Conservation (phyloP, 2,329 filamentous ascomycete genomes). For the Colletotrichum nymphaeae region DNA sequence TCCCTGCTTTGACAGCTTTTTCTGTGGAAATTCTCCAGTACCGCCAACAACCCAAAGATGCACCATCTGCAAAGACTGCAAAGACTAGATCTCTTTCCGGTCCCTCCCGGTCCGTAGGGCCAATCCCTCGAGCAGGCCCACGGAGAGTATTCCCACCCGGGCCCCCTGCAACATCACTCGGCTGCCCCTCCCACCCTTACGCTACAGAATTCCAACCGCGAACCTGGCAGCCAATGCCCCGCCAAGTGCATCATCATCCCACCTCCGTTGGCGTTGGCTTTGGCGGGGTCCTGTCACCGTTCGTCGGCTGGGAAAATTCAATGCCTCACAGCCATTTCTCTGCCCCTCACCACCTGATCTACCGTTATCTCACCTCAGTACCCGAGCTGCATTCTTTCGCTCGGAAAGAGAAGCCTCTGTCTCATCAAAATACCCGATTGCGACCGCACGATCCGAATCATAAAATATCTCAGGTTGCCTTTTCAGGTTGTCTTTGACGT, state of each 20-base stretch:
- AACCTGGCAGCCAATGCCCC: conserved; percentile 28
- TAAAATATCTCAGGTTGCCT: not conserved
- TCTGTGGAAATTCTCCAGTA: conserved; percentile 8
- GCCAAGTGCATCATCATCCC: conserved; percentile 32
- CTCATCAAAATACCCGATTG: not conserved
- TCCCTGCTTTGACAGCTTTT: conserved; percentile 18
- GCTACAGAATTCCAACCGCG: not conserved
- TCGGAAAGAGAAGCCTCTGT: not conserved
- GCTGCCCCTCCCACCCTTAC: not conserved
- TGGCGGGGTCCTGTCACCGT: conserved; percentile 25
- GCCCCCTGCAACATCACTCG: not conserved
- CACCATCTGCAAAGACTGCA: not conserved
- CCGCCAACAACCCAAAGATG: not conserved
- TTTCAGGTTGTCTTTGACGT: not conserved
- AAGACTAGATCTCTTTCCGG: not conserved
- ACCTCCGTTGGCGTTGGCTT: conserved; percentile 22
- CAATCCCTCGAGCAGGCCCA: not conserved
- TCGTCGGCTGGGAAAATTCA: conserved; percentile 30
- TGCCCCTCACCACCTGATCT: conserved; percentile 6
- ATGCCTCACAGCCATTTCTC: not conserved
- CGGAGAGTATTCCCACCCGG: not conserved
- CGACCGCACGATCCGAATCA: not conserved
- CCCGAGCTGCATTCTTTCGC: conserved; percentile 17
- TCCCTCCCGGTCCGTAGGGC: conserved; percentile 12
- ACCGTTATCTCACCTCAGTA: conserved; percentile 25